Base-by-base conservation (phyloP, 1,139 yeast species). In the Scheffersomyces titani region DNA sequence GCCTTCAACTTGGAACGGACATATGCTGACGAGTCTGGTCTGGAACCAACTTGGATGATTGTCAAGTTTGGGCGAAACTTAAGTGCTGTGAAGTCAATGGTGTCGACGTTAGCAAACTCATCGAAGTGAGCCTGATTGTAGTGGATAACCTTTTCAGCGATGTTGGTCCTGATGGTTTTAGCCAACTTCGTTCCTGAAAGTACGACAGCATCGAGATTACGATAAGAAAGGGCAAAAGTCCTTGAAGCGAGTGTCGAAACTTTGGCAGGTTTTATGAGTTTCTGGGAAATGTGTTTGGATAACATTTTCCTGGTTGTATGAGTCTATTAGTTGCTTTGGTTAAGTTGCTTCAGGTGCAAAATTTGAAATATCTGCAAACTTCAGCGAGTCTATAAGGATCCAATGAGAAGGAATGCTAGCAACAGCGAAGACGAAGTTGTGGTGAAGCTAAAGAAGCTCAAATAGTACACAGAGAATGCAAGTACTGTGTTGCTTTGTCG, bases 21-120 rank as follows among this genome's bases (percentile, higher is more conserved):
- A 70, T 89, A 89, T 0, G 92, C 88, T 0, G 90, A 82, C 0
- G 94, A 88, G 66, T 89, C 96, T 6, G 92, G 91, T 65, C 93
- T 80, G 45, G 78, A 75, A 55, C 96, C 96, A 51, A 89, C 90
- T 71, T 89, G 96, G 58, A 89, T 77, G 60, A 89, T 88, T 52
- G 88, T 85, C 63, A 89, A 78, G 53, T 80, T 80, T 45, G 96
- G 94, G 55, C 76, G 74, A 70, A 88, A 89, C 55, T 70, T 73
- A 57, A 78, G 70, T 49, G 64, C 64, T 5, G 40, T 7, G 40
- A 30, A 30, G 47, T 76, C 77, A 54, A 72, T 70, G 5, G 62
- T 63, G 19, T 65, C 61, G 40, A 66, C 64, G 18, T 61, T 54
- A 56, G 52, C 55, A 52, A 61, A 52, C 19, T 60, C 65, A 4